Conservation (phyloP, 306 rosid species). For the Prinsepia uniflora region DNA sequence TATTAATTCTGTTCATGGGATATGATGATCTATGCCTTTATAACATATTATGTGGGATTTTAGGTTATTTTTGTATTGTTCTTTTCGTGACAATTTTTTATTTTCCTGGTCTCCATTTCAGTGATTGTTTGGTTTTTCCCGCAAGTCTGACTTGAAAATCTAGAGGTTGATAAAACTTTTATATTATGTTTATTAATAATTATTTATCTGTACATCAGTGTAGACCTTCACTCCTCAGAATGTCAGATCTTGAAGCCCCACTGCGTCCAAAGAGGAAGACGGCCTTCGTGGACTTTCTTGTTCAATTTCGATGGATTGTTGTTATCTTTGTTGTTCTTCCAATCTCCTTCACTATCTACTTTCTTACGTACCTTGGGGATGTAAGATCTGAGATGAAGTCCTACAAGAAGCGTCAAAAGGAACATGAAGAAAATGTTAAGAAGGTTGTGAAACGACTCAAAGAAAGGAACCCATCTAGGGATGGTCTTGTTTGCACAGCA, state of each 20-base stretch:
- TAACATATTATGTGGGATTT: not conserved
- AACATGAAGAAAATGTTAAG: conserved; percentile 83
- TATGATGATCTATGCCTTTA: not conserved
- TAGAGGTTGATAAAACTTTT: not conserved
- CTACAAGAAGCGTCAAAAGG: conserved; percentile 75
- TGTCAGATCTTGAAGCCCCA: conserved; percentile 89
- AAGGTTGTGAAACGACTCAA: conserved; percentile 85
- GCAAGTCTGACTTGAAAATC: not conserved
- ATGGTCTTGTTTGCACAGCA: conserved; percentile 97
- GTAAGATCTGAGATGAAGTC: conserved; percentile 84
- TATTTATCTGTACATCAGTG: not conserved
- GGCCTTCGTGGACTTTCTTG: conserved; percentile 74
- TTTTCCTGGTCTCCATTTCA: not conserved
- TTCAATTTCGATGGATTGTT: conserved; percentile 78
- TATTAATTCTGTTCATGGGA: not conserved
- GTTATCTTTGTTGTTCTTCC: conserved; percentile 96
- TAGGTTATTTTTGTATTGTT: not conserved
- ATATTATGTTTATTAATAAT: not conserved
- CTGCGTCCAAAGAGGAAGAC: conserved; percentile 92
- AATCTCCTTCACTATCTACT: conserved; percentile 75
- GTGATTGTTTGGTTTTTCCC: not conserved
- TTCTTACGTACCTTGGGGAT: conserved; percentile 85
- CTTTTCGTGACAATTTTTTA: too few relatives aligned
- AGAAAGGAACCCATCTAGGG: conserved; percentile 73
- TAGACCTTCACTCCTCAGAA: conserved; percentile 21